Evolutionary conservation across 345 rosid species (phyloP).

Genomic region (Schrenkiella parvula): DNA sequence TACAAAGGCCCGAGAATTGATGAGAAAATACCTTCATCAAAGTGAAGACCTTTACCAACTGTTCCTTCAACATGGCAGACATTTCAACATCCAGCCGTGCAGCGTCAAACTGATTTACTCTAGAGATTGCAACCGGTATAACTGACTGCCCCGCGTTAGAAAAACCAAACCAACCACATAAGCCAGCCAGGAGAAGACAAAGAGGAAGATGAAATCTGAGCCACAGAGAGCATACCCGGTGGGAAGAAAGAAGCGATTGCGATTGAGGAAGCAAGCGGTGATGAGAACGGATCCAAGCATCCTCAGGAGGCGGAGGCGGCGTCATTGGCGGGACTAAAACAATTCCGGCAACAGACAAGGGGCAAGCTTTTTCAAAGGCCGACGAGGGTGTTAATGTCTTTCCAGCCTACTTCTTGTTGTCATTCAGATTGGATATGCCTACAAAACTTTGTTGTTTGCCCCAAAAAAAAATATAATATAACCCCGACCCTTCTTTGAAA

Average conservation of each 20-base stretch:
- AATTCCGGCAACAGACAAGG: not conserved
- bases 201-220: not conserved
- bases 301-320: slow-evolving; percentile 43
- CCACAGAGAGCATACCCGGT: slow-evolving; percentile 36
- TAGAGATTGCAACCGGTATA: slow-evolving; percentile 68
- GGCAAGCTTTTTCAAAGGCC: not conserved
- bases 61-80: slow-evolving; percentile 97
- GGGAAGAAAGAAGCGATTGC: slow-evolving; percentile 47
- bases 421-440: no score
- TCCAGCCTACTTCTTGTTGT: not conserved
- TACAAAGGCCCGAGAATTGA: not conserved
- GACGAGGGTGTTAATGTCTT: not conserved
- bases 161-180: not conserved
- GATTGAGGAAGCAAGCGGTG: slow-evolving; percentile 51
- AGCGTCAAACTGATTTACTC: slow-evolving; percentile 97
- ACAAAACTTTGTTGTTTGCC: no score
- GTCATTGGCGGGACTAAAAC: slow-evolving; percentile 7
- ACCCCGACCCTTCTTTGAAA: no score
- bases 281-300: slow-evolving; percentile 60
- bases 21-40: slow-evolving; percentile 76
- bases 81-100: slow-evolving; percentile 90
- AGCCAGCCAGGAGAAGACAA: not conserved
- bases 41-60: slow-evolving; percentile 88
- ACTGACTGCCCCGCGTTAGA: slow-evolving; percentile 40
- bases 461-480: no score